These are phyloP conservation scores for Candolleomyces efflorescens DNA, from an alignment of 768 basidiomycete species.

Conservation along the genomic window DNA sequence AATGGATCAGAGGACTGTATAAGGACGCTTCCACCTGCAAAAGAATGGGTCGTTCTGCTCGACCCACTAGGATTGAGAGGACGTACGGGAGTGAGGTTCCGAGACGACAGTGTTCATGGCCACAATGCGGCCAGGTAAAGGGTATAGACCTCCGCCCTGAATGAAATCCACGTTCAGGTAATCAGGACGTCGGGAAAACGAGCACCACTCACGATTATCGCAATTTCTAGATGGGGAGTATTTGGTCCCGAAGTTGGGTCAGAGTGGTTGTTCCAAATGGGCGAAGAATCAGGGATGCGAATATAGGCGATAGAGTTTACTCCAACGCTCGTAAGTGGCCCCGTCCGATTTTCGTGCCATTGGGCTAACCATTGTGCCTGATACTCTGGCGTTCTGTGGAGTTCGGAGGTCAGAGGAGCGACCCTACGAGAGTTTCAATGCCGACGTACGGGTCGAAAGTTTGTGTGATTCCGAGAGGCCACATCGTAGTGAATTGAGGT, in stretches of 20 bases:
- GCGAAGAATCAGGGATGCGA: slow-evolving; percentile 28
- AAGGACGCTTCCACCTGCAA: slow-evolving; percentile 5
- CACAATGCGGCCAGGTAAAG: slow-evolving; percentile 1
- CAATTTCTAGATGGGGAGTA: slow-evolving; percentile 14
- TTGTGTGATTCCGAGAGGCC: slow-evolving; percentile 1
- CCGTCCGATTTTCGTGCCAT: slow-evolving; percentile 16
- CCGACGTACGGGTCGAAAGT: slow-evolving; percentile 1
- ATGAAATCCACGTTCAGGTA: background rate
- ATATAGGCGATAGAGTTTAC: slow-evolving; percentile 25
- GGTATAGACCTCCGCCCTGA: slow-evolving; percentile 4
- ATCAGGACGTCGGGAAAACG: too few species aligned
- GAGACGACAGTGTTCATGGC: background rate
- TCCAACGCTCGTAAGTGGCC: slow-evolving; percentile 25
- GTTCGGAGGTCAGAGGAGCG: background rate
- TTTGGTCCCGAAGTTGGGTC: slow-evolving; percentile 17
- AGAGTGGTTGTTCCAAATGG: slow-evolving; percentile 8
- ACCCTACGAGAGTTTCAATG: too few species aligned
- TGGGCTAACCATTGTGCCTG: slow-evolving; percentile 2
- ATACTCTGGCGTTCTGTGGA: background rate
- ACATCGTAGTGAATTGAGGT: background rate
- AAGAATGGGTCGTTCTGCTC: background rate
- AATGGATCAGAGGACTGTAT: slow-evolving; percentile 13
- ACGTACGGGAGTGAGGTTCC: slow-evolving; percentile 6
- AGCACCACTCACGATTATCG: background rate
- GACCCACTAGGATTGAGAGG: background rate